Evolutionary conservation across 495 filamentous ascomycete species (phyloP).

Genomic region (Neurospora sp.): DNA sequence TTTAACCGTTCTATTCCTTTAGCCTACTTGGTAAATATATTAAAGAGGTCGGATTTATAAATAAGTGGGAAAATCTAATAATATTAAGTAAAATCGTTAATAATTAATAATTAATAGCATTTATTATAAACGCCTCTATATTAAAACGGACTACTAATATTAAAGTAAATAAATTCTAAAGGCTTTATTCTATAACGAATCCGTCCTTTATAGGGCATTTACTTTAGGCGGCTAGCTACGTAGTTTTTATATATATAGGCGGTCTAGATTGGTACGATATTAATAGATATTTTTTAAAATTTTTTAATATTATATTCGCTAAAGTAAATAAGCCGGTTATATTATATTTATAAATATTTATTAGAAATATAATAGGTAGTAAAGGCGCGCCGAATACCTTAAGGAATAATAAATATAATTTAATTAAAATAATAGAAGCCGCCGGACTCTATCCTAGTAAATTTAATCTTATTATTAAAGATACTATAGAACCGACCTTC

Average conservation of each 20-base stretch:
- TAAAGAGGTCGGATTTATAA: background rate
- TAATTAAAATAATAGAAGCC: too few relatives aligned
- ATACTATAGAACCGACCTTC: too few relatives aligned
- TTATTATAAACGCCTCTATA: background rate
- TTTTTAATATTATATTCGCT: background rate
- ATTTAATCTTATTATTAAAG: too few relatives aligned
- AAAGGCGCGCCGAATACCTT: background rate
- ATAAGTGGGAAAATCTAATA: background rate
- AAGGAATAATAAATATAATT: too few relatives aligned
- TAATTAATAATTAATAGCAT: background rate
- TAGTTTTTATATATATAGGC: background rate
- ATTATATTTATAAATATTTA: background rate
- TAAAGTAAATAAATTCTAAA: background rate
- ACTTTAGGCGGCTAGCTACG: background rate
- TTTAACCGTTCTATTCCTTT: background rate
- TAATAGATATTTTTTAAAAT: background rate
- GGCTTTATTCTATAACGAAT: background rate
- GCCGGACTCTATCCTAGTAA: too few relatives aligned
- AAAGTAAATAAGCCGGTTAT: background rate
- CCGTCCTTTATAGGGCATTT: background rate
- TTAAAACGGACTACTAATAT: background rate
- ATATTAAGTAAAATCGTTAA: background rate
- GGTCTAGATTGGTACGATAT: background rate
- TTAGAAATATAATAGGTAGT: background rate
- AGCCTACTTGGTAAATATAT: background rate